phyloP scores from a whole-genome alignment of 306 rosid species.

The Aeschynomene evenia region DNA sequence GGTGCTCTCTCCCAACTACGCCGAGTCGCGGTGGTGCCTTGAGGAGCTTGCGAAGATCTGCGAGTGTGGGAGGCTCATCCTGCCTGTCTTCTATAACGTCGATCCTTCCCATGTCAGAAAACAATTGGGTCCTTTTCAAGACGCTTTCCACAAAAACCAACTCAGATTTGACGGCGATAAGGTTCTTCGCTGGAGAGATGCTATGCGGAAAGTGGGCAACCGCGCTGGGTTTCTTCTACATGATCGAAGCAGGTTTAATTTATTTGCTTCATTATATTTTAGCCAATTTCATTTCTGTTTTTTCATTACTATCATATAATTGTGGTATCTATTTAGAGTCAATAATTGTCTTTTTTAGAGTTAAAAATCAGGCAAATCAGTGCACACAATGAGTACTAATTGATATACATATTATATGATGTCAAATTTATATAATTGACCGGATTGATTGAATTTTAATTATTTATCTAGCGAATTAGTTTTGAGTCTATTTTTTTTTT shows the following conservation, averaged over 20 bases:
- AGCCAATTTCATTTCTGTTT: no score
- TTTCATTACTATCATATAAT: no score
- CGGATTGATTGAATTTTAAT: no score
- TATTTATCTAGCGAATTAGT: no score
- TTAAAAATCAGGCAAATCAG: no score
- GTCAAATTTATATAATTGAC: no score
- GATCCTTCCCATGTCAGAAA: constrained; percentile 31
- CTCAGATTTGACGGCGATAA: neutral
- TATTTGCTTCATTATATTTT: neutral
- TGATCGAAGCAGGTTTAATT: neutral
- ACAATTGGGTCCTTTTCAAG: constrained; percentile 21
- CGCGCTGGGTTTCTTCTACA: neutral
- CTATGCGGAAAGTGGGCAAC: constrained; percentile 18
- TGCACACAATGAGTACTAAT: no score
- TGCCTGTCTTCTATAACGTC: constrained; percentile 43
- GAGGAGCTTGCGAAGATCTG: constrained; percentile 39
- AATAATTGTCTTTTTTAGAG: no score
- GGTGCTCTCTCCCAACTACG: constrained; percentile 35
- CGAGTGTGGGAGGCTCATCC: constrained; percentile 6
- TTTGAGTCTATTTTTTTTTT: no score
- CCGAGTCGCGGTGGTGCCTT: constrained; percentile 43
- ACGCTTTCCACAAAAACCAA: neutral
- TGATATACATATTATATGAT: no score
- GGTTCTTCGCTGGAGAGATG: constrained; percentile 27
- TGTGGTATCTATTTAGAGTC: no score